Base-by-base conservation (phyloP, 2,329 filamentous ascomycete genomes). In the Volutella citrinella region DNA sequence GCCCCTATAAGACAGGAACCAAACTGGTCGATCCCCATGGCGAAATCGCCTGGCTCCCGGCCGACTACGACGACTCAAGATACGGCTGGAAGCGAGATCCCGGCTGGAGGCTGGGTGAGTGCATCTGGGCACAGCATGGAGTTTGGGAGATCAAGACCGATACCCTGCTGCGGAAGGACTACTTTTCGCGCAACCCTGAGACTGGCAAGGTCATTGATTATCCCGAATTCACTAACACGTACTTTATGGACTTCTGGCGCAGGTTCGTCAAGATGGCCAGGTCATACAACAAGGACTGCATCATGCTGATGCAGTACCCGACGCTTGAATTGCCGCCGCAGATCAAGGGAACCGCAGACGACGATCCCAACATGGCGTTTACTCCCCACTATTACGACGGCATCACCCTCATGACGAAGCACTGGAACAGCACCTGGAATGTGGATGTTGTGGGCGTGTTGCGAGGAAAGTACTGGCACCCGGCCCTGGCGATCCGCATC, bases 401-500 rank as follows among this genome's bases (percentile, higher is more conserved):
- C 10, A 84, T 98, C 36, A 98, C 93, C 0, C 72, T 98, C 5
- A 86, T 98, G 76, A 97, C 88, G 10, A 98, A 98, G 65, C 95
- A 95, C 61, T 98, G 93, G 93, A 98, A 97, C 57, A 84, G 90
- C 23, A 81, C 84, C 12, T 98, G 93, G 85, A 98, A 98, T 49
- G 85, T 98, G 7, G 93, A 98, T 57, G 87, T 98, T 5, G 80
- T 98, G 31, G 93, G 93, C 4, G 78, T 98, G 11, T 70, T 98
- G 26, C 83, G 93, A 27, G 93, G 93, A 10, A 84, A 83, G 46
- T 98, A 98, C 55, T 71, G 86, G 47, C 85, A 84, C 15, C 93
- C 93, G 10, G 87, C 87, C 1, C 91, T 98, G 56, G 93, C 88
- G 5, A 84, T 98, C 58, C 93, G 90, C 55, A 72, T 98, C 28